Conservation (phyloP, 768 basidiomycete genomes). For the Tulasnella sp. region DNA sequence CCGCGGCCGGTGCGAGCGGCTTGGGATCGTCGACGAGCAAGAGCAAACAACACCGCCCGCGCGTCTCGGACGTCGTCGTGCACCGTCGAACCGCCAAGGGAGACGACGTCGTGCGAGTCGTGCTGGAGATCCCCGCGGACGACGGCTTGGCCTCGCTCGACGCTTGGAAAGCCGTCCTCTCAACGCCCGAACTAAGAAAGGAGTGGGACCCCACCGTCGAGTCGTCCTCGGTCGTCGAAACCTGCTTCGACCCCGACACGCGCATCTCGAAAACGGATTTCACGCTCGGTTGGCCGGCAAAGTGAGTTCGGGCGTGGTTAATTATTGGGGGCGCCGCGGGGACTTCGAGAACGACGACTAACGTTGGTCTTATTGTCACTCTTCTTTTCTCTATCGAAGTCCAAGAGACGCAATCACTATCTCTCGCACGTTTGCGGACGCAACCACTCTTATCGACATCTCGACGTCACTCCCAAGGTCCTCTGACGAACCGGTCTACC, state of each 20-base stretch:
- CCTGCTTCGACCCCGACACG: slow-evolving; percentile 67
- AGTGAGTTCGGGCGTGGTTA: slow-evolving; percentile 45
- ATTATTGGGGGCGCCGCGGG: too few species aligned
- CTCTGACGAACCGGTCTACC: slow-evolving; percentile 77
- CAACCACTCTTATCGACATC: slow-evolving; percentile 76
- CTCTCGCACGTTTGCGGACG: slow-evolving; percentile 70
- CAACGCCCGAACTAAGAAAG: slow-evolving; percentile 76
- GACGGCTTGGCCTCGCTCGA: slow-evolving; percentile 44
- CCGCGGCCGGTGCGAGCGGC: slow-evolving; percentile 10
- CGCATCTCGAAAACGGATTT: slow-evolving; percentile 85
- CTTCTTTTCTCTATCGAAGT: slow-evolving; percentile 40
- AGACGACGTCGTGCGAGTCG: slow-evolving; percentile 72
- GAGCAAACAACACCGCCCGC: slow-evolving; percentile 45
- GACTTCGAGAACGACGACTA: too few species aligned
- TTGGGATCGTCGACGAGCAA: slow-evolving; percentile 34
- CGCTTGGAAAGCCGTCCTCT: slow-evolving; percentile 68
- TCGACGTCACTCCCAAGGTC: slow-evolving; percentile 91
- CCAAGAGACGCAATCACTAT: slow-evolving; percentile 93
- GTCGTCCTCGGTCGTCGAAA: slow-evolving; percentile 66
- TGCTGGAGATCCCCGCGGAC: slow-evolving; percentile 58
- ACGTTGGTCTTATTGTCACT: not conserved
- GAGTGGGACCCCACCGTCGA: slow-evolving; percentile 95
- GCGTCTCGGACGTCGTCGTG: slow-evolving; percentile 59
- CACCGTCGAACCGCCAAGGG: slow-evolving; percentile 58
- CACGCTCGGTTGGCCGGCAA: slow-evolving; percentile 92